These are phyloP conservation scores for Phytophthora sojae DNA, from an alignment of 352 stramenopile genomes.

Conservation along the genomic window DNA sequence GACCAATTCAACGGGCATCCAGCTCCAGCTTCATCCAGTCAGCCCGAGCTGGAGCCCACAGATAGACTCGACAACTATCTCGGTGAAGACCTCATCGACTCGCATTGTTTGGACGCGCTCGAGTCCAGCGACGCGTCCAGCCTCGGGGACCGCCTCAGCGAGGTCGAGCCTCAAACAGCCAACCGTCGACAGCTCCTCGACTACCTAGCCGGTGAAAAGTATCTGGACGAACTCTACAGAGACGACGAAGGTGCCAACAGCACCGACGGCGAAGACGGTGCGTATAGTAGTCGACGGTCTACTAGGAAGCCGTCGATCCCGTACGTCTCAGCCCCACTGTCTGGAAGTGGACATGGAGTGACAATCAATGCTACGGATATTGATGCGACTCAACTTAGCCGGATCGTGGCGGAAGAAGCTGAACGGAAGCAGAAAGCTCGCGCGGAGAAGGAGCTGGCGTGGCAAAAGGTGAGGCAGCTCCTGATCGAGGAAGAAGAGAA, in stretches of 20 bases:
- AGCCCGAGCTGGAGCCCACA: not conserved
- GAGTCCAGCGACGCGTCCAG: conserved; percentile 16
- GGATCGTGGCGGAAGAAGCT: conserved; percentile 51
- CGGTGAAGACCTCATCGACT: conserved; percentile 55
- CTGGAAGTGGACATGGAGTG: conserved; percentile 42
- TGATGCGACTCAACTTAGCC: conserved; percentile 39
- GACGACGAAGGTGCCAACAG: conserved; percentile 39
- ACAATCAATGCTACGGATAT: conserved; percentile 60
- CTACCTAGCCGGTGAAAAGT: conserved; percentile 64
- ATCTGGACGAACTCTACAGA: conserved; percentile 62
- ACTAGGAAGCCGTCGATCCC: conserved; percentile 39
- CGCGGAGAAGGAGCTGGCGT: conserved; percentile 48
- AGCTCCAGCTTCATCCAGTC: not conserved
- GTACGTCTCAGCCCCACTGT: conserved; percentile 24
- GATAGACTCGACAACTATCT: conserved; percentile 37
- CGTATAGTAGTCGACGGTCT: not conserved
- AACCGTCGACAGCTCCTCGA: conserved; percentile 63
- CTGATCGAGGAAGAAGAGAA: conserved; percentile 49
- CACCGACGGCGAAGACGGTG: conserved; percentile 22
- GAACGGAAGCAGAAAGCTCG: conserved; percentile 52
- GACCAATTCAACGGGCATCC: conserved; percentile 1
- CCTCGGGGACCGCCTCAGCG: conserved; percentile 30
- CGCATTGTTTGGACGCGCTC: conserved; percentile 41
- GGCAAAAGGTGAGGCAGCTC: conserved; percentile 50
- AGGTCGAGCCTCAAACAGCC: conserved; percentile 37